Conservation (phyloP, 139 green algal genomes). For the Ettlia oleoabundans region DNA sequence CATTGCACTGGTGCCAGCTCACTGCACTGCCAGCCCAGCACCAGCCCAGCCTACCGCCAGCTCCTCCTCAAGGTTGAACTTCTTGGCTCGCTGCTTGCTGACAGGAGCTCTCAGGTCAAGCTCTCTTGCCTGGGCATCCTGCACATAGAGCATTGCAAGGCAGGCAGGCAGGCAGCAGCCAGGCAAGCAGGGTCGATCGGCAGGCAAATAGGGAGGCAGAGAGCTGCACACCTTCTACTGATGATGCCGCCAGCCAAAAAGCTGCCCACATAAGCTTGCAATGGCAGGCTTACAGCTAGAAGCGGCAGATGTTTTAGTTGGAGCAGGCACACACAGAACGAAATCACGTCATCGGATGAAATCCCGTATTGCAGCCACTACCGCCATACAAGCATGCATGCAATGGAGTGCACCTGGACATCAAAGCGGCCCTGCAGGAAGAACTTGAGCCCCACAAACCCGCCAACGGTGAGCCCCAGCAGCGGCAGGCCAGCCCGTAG, state of each 20-base stretch:
- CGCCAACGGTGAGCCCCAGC: constrained; percentile 39
- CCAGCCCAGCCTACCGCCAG: constrained; percentile 9
- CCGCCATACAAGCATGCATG: too few relatives aligned
- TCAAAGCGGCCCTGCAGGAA: constrained; percentile 43
- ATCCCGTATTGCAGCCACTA: too few relatives aligned
- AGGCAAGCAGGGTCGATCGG: too few relatives aligned
- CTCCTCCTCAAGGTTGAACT: constrained; percentile 48
- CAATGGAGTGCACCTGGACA: constrained; percentile 36
- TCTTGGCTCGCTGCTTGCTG: constrained; percentile 49
- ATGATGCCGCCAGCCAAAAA: too few relatives aligned
- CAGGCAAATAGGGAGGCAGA: too few relatives aligned
- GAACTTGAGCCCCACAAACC: constrained; percentile 30
- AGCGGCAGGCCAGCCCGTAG: constrained; percentile 40
- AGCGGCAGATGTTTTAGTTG: too few relatives aligned
- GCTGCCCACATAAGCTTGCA: too few relatives aligned
- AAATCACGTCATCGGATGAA: neutral
- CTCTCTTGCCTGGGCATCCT: constrained; percentile 43
- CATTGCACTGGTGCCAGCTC: too few relatives aligned
- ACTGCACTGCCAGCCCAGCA: neutral
- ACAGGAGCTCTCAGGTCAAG: constrained; percentile 37
- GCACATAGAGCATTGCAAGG: neutral
- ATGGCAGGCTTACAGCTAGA: too few relatives aligned
- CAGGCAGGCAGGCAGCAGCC: neutral
- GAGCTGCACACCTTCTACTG: too few relatives aligned
- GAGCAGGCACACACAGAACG: too few relatives aligned